Percentiles rank a stretch among this genome's conserved stretches.
Evolutionary conservation across 306 rosid species (phyloP).

Genomic region (Prunus persica): Prunus_persica_NCBIv2 NC_034016.1:21678501-21679000

Average conservation of each 20-base stretch:
- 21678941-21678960: neutral
- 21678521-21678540: neutral
- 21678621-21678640: neutral
- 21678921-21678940: neutral
- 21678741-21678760: neutral
- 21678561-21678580: neutral
- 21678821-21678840: conserved; percentile 58
- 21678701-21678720: neutral
- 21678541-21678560: neutral
- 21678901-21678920: neutral
- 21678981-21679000: conserved; percentile 18
- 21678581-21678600: too few relatives aligned
- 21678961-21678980: neutral
- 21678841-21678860: conserved; percentile 69
- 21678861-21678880: conserved; percentile 63
- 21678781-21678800: conserved; percentile 40
- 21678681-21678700: neutral
- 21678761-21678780: neutral
- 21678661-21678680: neutral
- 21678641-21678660: neutral
- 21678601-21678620: neutral
- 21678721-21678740: too few relatives aligned
- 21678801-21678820: conserved; percentile 46
- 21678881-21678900: neutral
- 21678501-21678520: neutral